Conservation (phyloP, 2,329 filamentous ascomycete species). For the Microdochium paspali region DNA sequence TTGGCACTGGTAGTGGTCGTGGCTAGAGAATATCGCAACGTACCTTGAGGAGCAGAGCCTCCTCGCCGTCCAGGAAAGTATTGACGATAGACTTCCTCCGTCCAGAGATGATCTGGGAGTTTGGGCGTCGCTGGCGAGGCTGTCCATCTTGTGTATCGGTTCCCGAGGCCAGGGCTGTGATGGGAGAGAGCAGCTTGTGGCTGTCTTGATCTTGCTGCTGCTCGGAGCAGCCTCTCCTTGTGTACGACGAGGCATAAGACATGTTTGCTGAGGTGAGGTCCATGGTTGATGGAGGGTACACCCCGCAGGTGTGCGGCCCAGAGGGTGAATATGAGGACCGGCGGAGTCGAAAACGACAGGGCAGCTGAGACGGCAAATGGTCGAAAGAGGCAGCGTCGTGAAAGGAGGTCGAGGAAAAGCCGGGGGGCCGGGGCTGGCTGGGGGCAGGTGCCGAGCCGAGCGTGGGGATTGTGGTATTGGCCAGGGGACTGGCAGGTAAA, state of each 20-base stretch:
- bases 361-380: neutral
- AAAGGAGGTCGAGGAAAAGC: neutral
- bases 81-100: slow-evolving; percentile 49
- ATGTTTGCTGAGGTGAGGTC: slow-evolving; percentile 11
- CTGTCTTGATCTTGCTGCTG: neutral
- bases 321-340: neutral
- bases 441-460: neutral
- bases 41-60: slow-evolving; percentile 50
- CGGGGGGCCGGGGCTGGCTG: neutral
- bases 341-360: neutral
- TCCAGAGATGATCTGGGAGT: slow-evolving; percentile 46
- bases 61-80: slow-evolving; percentile 53
- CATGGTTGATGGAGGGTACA: neutral
- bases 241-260: slow-evolving; percentile 6
- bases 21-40: no score
- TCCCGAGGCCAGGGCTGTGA: neutral
- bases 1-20: no score
- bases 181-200: neutral
- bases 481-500: no score
- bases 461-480: neutral
- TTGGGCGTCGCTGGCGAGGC: slow-evolving; percentile 34
- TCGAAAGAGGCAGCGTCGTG: neutral
- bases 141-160: neutral
- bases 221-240: neutral
- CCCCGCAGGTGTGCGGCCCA: neutral